Evolutionary conservation across 805 yeast species (phyloP).

Genomic region (Myxozyma udenii): DNA sequence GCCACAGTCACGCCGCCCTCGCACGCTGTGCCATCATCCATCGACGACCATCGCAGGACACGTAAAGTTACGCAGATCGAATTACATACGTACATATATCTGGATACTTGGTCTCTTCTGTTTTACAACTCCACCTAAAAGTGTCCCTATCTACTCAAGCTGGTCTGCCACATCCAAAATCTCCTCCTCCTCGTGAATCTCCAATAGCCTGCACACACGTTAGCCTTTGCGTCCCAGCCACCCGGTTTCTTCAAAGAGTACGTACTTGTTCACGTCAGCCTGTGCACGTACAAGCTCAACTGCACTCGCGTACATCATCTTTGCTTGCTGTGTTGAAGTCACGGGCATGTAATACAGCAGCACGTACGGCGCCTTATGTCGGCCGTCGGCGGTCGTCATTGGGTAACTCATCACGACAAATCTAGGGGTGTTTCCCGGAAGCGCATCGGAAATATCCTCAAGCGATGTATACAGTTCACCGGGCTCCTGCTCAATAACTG

Average conservation of each 20-base stretch:
- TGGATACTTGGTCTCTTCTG: neutral
- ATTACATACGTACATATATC: no score
- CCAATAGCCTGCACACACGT: slow-evolving; percentile 8
- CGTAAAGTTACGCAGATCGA: no score
- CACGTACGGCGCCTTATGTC: slow-evolving; percentile 69
- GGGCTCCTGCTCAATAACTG: slow-evolving; percentile 16
- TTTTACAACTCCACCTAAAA: no score
- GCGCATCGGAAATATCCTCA: slow-evolving; percentile 65
- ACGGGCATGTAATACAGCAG: slow-evolving; percentile 86
- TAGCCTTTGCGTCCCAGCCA: neutral
- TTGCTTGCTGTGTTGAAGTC: slow-evolving; percentile 73
- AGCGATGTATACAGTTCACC: slow-evolving; percentile 38
- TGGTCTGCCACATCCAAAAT: neutral
- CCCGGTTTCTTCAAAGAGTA: slow-evolving; percentile 13
- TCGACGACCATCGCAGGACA: no score
- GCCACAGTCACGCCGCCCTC: no score
- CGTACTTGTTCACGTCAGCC: slow-evolving; percentile 65
- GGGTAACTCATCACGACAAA: slow-evolving; percentile 77
- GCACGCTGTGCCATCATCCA: no score
- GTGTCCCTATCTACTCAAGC: neutral
- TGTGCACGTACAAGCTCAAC: slow-evolving; percentile 73
- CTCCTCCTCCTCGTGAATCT: slow-evolving; percentile 17
- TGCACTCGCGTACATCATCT: slow-evolving; percentile 91
- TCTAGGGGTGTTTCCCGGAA: slow-evolving; percentile 81
- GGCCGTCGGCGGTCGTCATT: slow-evolving; percentile 62